Conservation (phyloP, 768 basidiomycete species). For the Lactarius indigo region DNA sequence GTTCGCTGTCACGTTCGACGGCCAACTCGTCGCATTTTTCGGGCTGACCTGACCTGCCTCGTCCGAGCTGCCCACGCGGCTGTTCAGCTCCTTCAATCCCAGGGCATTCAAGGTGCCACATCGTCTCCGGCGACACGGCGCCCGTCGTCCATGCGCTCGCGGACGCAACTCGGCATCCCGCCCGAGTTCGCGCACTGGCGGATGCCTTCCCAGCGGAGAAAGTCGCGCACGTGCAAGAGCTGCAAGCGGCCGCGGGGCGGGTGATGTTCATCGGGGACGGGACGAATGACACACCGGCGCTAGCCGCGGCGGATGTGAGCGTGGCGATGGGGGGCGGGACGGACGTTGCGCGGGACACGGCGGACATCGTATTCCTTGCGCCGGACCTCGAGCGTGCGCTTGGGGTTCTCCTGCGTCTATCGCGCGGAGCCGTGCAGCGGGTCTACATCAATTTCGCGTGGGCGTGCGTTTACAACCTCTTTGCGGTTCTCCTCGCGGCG, state of each 20-base stretch:
- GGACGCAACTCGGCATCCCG: slow-evolving; percentile 37
- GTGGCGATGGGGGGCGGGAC: slow-evolving; percentile 38
- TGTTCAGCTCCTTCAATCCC: slow-evolving; percentile 34
- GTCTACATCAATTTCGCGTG: slow-evolving; percentile 38
- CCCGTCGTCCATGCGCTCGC: slow-evolving; percentile 43
- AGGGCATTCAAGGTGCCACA: slow-evolving; percentile 40
- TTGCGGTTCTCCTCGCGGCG: slow-evolving; percentile 46
- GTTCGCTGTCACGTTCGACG: slow-evolving; percentile 38
- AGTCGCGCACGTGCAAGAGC: slow-evolving; percentile 32
- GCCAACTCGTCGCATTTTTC: slow-evolving; percentile 34
- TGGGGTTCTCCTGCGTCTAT: slow-evolving; percentile 37
- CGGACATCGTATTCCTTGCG: slow-evolving; percentile 45
- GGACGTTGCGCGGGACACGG: slow-evolving; percentile 40
- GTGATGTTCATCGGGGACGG: slow-evolving; percentile 51
- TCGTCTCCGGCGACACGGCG: slow-evolving; percentile 50
- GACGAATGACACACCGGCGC: slow-evolving; percentile 48
- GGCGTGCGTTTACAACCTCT: slow-evolving; percentile 43
- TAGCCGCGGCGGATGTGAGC: slow-evolving; percentile 49
- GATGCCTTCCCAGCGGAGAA: slow-evolving; percentile 49
- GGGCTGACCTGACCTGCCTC: slow-evolving; percentile 44
- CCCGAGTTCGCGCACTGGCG: slow-evolving; percentile 37
- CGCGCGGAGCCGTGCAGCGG: slow-evolving; percentile 34
- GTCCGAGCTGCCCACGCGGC: slow-evolving; percentile 40
- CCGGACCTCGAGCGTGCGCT: slow-evolving; percentile 34
- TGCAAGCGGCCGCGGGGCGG: slow-evolving; percentile 27